phyloP scores from a whole-genome alignment of 441 rosid species.

The Cnidoscolus chayamansa region DNA sequence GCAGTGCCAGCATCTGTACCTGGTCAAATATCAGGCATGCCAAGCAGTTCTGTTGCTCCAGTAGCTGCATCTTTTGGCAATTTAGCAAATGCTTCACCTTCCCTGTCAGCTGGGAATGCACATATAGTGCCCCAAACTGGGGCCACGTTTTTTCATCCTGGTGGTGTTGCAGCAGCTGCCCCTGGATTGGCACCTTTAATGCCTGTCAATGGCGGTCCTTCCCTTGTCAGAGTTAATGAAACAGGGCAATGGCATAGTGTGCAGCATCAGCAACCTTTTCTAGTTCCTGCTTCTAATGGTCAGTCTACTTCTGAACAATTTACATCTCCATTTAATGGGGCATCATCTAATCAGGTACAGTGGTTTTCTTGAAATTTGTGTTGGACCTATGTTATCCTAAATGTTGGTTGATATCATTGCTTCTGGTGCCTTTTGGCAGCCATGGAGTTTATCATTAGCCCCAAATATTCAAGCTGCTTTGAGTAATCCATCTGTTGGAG shows the following conservation, averaged over 20 bases:
- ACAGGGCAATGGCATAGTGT: constrained; percentile 41
- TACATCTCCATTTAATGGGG: constrained; percentile 36
- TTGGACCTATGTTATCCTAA: constrained; percentile 5
- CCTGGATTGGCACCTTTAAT: constrained; percentile 33
- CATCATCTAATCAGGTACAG: constrained; percentile 58
- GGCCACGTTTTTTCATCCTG: constrained; percentile 28
- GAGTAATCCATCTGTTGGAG: constrained; percentile 43
- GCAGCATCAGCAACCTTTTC: constrained; percentile 52
- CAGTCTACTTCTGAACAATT: constrained; percentile 45
- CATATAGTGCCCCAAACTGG: constrained; percentile 21
- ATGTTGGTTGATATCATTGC: constrained; percentile 19
- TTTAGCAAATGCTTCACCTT: constrained; percentile 24
- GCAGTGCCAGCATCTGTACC: constrained; percentile 52
- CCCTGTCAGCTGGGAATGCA: constrained; percentile 30
- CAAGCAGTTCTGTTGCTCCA: constrained; percentile 35
- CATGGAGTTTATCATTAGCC: constrained; percentile 44
- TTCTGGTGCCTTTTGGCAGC: constrained; percentile 39
- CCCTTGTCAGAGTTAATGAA: constrained; percentile 24
- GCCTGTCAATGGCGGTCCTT: constrained; percentile 35
- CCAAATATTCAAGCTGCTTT: constrained; percentile 44
- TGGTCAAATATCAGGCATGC: constrained; percentile 41
- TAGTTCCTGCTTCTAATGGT: constrained; percentile 42
- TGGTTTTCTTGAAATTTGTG: constrained; percentile 8
- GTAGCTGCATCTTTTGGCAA: constrained; percentile 30
- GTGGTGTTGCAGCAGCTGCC: constrained; percentile 32